Percentiles rank a stretch among this genome's conserved stretches.
phyloP scores from a whole-genome alignment of 1,139 yeast species.

The Hyphopichia buzzinii region DNA sequence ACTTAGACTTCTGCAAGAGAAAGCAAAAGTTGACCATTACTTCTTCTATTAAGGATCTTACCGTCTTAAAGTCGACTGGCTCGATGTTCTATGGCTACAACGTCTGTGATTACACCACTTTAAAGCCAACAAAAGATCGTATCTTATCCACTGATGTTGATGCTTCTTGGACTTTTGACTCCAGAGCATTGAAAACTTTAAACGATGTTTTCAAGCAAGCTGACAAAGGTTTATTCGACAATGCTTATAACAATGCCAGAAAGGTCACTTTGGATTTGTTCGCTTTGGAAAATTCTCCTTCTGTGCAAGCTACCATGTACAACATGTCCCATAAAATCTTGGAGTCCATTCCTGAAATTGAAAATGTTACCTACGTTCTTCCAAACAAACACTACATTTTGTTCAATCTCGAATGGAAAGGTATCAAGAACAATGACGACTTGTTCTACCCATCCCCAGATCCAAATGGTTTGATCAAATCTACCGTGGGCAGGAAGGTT shows the following conservation, averaged over 20 bases:
- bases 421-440: conserved; percentile 73
- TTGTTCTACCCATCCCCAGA: conserved; percentile 87
- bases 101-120: conserved; percentile 83
- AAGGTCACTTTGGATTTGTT: conserved; percentile 70
- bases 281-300: conserved; percentile 82
- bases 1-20: conserved; percentile 49
- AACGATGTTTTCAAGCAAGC: conserved; percentile 52
- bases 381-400: conserved; percentile 92
- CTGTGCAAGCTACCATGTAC: conserved; percentile 95
- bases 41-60: conserved; percentile 79
- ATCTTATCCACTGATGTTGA: conserved; percentile 85
- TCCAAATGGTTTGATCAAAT: conserved; percentile 88
- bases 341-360: conserved; percentile 52
- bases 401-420: conserved; percentile 81
- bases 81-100: conserved; percentile 89
- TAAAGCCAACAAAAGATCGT: conserved; percentile 78
- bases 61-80: conserved; percentile 90
- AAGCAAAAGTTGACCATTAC: conserved; percentile 51
- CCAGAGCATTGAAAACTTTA: conserved; percentile 47
- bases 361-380: conserved; percentile 65
- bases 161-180: conserved; percentile 68
- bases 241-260: conserved; percentile 59
- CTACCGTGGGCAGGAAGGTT: conserved; percentile 68
- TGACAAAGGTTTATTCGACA: conserved; percentile 62
- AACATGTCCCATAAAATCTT: conserved; percentile 81